Evolutionary conservation across 2,329 filamentous ascomycete genomes (phyloP).

Genomic region (Ophiostoma tasmaniense): DNA sequence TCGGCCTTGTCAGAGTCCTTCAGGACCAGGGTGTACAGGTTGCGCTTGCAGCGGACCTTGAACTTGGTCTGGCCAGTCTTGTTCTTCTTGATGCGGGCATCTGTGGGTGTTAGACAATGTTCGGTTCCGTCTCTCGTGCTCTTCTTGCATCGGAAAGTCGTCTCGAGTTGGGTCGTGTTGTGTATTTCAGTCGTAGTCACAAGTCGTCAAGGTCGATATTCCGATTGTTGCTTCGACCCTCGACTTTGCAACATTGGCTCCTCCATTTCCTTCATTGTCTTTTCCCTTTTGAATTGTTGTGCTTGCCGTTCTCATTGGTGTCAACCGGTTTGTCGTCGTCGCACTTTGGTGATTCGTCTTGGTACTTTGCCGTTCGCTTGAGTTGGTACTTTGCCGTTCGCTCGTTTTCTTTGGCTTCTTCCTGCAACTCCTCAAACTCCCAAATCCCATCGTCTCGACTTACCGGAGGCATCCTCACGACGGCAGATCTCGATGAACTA

Average conservation of each 20-base stretch:
- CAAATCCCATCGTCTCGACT: slow-evolving; percentile 38
- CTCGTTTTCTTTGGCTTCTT: neutral
- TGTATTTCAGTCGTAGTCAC: too few species aligned
- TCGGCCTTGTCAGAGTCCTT: slow-evolving; percentile 99
- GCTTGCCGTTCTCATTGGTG: neutral
- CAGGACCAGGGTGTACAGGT: slow-evolving; percentile 96
- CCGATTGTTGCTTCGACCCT: too few species aligned
- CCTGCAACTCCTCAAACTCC: neutral
- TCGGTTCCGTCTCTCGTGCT: too few species aligned
- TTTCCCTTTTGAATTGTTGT: neutral
- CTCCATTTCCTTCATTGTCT: too few species aligned
- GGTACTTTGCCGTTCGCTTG: neutral
- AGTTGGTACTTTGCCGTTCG: neutral
- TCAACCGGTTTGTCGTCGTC: neutral
- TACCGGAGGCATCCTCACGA: slow-evolving; percentile 99
- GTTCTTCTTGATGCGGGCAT: slow-evolving; percentile 94
- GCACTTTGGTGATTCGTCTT: neutral
- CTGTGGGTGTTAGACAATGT: slow-evolving; percentile 36
- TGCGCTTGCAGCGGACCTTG: slow-evolving; percentile 97
- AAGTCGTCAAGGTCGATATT: too few species aligned
- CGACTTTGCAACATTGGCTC: too few species aligned
- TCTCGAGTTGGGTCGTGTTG: too few species aligned
- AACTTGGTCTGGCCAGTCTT: slow-evolving; percentile 94
- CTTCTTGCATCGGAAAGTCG: too few species aligned
- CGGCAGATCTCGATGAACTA: slow-evolving; percentile 99